Percentiles rank a stretch among this genome's conserved stretches.
Evolutionary conservation across 2,329 filamentous ascomycete species (phyloP).

Genomic region (Bipolaris bicolor): DNA sequence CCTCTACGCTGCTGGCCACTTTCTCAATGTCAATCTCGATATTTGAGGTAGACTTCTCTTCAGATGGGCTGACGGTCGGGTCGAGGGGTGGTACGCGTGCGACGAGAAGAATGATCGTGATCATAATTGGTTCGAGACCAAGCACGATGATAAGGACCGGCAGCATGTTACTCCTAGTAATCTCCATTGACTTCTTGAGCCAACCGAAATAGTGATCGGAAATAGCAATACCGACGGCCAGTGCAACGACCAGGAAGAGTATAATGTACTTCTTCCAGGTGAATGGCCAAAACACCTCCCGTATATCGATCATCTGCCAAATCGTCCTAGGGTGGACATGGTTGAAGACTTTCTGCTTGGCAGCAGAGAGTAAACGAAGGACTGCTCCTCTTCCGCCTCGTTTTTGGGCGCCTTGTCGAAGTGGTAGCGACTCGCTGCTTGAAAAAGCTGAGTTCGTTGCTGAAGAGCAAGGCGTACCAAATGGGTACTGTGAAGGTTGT

Average conservation of each 20-base stretch:
- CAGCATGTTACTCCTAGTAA: conserved; percentile 25
- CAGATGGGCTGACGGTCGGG: not conserved
- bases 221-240: conserved; percentile 18
- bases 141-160: conserved; percentile 24
- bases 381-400: no score
- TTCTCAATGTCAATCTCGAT: conserved; percentile 2
- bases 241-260: conserved; percentile 11
- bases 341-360: no score
- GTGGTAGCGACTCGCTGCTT: conserved; percentile 3
- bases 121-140: conserved; percentile 21
- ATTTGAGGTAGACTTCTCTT: not conserved
- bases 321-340: conserved; percentile 18
- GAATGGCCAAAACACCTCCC: conserved; percentile 21
- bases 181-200: conserved; percentile 21
- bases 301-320: conserved; percentile 18
- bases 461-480: not conserved
- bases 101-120: conserved; percentile 9
- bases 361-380: no score
- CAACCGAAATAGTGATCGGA: conserved; percentile 19
- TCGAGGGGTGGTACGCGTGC: conserved; percentile 7
- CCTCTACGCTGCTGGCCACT: not conserved
- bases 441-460: not conserved
- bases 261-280: conserved; percentile 25
- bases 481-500: not conserved
- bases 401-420: not conserved